Evolutionary conservation across 1,139 yeast species (phyloP).

Genomic region (Protomyces inouyei): DNA sequence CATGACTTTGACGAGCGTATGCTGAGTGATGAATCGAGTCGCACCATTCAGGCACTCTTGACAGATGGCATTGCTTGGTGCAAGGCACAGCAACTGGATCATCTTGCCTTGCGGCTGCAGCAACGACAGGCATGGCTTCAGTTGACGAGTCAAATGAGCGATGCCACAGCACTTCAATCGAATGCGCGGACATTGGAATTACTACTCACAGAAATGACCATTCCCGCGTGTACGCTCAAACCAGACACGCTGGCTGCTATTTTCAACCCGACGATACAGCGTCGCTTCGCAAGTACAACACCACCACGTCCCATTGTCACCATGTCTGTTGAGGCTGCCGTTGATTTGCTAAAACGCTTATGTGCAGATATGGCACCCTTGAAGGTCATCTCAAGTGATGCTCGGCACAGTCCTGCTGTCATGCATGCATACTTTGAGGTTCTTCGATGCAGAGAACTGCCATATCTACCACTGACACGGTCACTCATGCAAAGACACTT

Average conservation of each 20-base stretch:
- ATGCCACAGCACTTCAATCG: not conserved
- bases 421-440: constrained; percentile 8
- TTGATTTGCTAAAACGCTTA: not conserved
- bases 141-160: not conserved
- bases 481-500: constrained; percentile 14
- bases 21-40: not conserved
- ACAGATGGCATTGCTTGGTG: constrained; percentile 4
- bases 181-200: not conserved
- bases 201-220: not conserved
- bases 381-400: not conserved
- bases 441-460: constrained; percentile 5
- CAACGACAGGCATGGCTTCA: not conserved
- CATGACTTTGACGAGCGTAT: constrained; percentile 6
- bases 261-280: constrained; percentile 19
- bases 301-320: constrained; percentile 28
- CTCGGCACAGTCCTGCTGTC: constrained; percentile 3
- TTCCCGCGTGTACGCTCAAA: not conserved
- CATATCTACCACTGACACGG: constrained; percentile 6
- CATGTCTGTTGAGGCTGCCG: constrained; percentile 16
- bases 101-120: not conserved
- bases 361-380: constrained; percentile 17
- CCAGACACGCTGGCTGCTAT: not conserved
- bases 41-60: not conserved
- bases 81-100: not conserved
- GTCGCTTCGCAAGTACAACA: constrained; percentile 22